A percentile compares a stretch with the other conserved stretches of the same genome.
phyloP scores from a whole-genome alignment of 768 basidiomycete genomes.

The Suillus spraguei region DNA sequence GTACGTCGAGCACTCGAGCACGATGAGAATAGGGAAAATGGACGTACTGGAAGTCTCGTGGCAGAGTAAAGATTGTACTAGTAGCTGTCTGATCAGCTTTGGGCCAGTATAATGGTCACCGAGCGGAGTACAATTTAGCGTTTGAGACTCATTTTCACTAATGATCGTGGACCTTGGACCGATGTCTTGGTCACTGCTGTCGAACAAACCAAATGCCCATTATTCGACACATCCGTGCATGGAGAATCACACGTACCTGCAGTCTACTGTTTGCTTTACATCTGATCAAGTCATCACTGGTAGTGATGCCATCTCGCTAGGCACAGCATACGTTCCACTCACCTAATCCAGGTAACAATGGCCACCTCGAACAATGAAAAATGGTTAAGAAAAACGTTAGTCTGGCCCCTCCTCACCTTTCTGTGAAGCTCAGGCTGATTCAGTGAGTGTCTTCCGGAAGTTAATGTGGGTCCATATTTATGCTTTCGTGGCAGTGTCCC shows the following conservation, averaged over 20 bases:
- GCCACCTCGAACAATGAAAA: slow-evolving; percentile 9
- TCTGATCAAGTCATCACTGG: slow-evolving; percentile 2
- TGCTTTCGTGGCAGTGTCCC: slow-evolving; percentile 3
- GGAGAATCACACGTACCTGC: background rate
- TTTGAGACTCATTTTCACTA: slow-evolving; percentile 6
- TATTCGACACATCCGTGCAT: slow-evolving; percentile 11
- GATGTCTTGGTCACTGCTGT: background rate
- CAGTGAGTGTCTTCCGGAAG: background rate
- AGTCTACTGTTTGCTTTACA: background rate
- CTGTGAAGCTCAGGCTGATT: background rate
- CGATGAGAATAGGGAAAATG: background rate
- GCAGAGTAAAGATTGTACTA: slow-evolving; percentile 14
- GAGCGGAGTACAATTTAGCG: slow-evolving; percentile 7
- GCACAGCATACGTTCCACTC: slow-evolving; percentile 2
- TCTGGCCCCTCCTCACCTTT: background rate
- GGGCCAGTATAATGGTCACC: background rate
- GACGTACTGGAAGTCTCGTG: slow-evolving; percentile 9
- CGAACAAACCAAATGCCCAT: slow-evolving; percentile 2
- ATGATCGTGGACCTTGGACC: background rate
- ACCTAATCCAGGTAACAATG: slow-evolving; percentile 9
- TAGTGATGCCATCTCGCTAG: background rate
- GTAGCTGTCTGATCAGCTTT: slow-evolving; percentile 33
- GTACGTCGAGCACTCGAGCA: slow-evolving; percentile 10
- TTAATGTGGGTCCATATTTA: slow-evolving; percentile 8
- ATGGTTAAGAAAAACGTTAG: background rate